Evolutionary conservation across 1,284 basidiomycete species (phyloP).

Genomic region (Ganoderma boninense): DNA sequence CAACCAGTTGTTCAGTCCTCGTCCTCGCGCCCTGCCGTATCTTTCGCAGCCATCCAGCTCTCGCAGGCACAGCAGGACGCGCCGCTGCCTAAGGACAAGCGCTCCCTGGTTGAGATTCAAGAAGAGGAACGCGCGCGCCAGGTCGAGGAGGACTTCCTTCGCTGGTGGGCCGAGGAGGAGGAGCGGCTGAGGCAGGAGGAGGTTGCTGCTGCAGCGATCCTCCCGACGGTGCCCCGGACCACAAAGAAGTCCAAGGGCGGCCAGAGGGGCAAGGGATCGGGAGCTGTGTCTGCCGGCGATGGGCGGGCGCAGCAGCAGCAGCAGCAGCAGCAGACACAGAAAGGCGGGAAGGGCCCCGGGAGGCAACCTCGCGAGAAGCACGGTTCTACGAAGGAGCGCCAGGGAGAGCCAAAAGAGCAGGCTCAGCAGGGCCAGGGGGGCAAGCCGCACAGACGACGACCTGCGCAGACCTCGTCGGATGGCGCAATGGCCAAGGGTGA

Average conservation of each 20-base stretch:
- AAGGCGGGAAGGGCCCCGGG: conserved; percentile 8
- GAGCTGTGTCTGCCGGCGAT: not conserved
- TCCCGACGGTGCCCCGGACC: conserved; percentile 17
- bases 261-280: conserved; percentile 16
- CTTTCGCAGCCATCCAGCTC: conserved; percentile 86
- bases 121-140: conserved; percentile 77
- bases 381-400: not conserved
- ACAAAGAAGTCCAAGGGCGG: conserved; percentile 23
- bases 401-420: not conserved
- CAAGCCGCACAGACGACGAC: conserved; percentile 15
- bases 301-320: not conserved
- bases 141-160: conserved; percentile 80
- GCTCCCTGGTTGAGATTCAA: conserved; percentile 84
- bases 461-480: conserved; percentile 6
- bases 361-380: conserved; percentile 15
- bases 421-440: conserved; percentile 5
- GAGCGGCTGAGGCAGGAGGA: conserved; percentile 56
- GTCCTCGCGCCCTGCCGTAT: conserved; percentile 53
- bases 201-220: conserved; percentile 21
- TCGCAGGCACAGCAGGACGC: conserved; percentile 68
- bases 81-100: conserved; percentile 56
- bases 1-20: conserved; percentile 48
- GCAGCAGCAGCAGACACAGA: conserved; percentile 5
- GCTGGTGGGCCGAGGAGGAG: conserved; percentile 89
- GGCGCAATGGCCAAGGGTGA: conserved; percentile 3